These are phyloP conservation scores for Tricholoma hemisulphureum DNA, from an alignment of 768 basidiomycete genomes.

Conservation along the genomic window DNA sequence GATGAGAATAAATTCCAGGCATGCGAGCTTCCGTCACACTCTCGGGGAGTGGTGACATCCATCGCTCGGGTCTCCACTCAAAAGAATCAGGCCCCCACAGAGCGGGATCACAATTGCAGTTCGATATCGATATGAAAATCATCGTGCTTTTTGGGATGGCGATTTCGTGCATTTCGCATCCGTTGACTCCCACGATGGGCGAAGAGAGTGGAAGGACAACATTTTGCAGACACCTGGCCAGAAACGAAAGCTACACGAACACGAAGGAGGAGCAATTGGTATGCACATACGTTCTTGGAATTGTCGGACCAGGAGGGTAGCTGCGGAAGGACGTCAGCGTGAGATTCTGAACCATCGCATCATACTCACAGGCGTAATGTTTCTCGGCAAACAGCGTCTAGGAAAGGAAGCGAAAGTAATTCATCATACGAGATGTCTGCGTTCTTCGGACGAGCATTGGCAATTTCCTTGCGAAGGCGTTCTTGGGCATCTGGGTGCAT, in stretches of 20 bases:
- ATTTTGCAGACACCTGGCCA: too few relatives aligned
- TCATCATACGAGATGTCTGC: slow-evolving; percentile 36
- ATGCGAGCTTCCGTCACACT: slow-evolving; percentile 35
- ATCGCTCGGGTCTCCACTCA: slow-evolving; percentile 55
- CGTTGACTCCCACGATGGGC: slow-evolving; percentile 37
- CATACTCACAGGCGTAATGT: slow-evolving; percentile 37
- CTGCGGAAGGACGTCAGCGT: too few relatives aligned
- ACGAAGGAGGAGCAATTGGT: too few relatives aligned
- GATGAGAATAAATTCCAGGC: slow-evolving; percentile 44
- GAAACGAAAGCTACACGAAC: too few relatives aligned
- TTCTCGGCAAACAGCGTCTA: slow-evolving; percentile 40
- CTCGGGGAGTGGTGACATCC: slow-evolving; percentile 41
- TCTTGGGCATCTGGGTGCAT: slow-evolving; percentile 29
- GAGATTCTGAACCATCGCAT: too few relatives aligned
- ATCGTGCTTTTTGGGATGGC: slow-evolving; percentile 38
- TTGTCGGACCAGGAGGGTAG: too few relatives aligned
- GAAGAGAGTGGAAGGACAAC: slow-evolving; percentile 40
- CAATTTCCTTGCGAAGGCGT: slow-evolving; percentile 36
- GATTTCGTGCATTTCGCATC: slow-evolving; percentile 35
- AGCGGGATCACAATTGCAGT: slow-evolving; percentile 37
- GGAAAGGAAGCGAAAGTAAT: slow-evolving; percentile 33
- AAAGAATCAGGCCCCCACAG: slow-evolving; percentile 48
- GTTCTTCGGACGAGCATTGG: slow-evolving; percentile 18
- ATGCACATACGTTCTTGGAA: not conserved
- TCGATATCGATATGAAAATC: slow-evolving; percentile 36